Conservation (phyloP, 352 stramenopile genomes). For the Phytophthora megakarya region DNA sequence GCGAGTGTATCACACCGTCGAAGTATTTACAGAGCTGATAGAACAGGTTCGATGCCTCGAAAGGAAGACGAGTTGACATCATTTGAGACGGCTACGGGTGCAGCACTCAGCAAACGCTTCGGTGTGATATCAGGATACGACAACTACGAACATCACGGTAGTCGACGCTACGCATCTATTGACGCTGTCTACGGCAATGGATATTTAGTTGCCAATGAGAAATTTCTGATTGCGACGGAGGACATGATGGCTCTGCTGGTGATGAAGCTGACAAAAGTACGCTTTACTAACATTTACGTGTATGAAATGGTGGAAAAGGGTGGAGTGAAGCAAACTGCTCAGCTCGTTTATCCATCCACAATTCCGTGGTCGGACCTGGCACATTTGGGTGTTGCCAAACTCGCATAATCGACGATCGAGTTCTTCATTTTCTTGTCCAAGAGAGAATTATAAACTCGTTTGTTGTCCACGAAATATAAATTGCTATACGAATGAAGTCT, state of each 20-base stretch:
- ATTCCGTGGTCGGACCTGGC: conserved; percentile 34
- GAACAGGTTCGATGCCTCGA: background rate
- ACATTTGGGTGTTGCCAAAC: conserved; percentile 36
- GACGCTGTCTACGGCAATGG: conserved; percentile 55
- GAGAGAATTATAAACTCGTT: no score
- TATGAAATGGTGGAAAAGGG: conserved; percentile 35
- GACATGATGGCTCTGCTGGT: conserved; percentile 37
- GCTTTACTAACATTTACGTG: conserved; percentile 43
- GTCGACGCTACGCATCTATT: conserved; percentile 42
- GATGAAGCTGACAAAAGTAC: conserved; percentile 41
- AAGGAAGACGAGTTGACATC: conserved; percentile 10
- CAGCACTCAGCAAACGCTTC: conserved; percentile 24
- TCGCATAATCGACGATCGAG: conserved; percentile 18
- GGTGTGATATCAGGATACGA: conserved; percentile 41
- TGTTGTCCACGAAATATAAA: no score
- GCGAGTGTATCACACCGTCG: background rate
- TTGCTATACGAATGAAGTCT: background rate
- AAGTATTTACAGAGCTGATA: conserved; percentile 30
- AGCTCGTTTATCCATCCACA: conserved; percentile 46
- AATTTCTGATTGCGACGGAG: conserved; percentile 41
- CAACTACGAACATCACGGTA: conserved; percentile 35
- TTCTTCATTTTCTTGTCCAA: background rate
- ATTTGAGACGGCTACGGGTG: conserved; percentile 28
- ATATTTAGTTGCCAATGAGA: conserved; percentile 46
- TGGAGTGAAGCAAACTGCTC: conserved; percentile 38